phyloP scores from a whole-genome alignment of 352 stramenopile species.

The Phytophthora hibernalis region DNA sequence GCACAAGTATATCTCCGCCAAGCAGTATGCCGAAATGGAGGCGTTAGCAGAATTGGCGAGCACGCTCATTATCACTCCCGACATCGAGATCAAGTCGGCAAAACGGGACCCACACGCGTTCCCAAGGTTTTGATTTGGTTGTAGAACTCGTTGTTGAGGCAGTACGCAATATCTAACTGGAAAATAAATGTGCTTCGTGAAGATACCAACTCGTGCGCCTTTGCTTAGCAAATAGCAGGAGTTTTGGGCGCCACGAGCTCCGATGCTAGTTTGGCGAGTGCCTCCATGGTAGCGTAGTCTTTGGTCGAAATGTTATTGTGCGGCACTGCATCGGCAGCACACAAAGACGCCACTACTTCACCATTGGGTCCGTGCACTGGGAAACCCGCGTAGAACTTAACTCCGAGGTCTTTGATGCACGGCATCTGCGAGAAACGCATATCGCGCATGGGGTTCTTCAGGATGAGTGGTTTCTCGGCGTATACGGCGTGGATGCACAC shows the following conservation, averaged over 20 bases:
- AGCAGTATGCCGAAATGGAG: constrained; percentile 82
- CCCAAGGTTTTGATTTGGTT: constrained; percentile 3
- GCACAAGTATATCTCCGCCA: constrained; percentile 72
- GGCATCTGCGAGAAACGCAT: constrained; percentile 74
- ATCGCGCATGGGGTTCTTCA: constrained; percentile 75
- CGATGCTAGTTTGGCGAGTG: constrained; percentile 57
- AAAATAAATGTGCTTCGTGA: constrained; percentile 16
- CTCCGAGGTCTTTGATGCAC: constrained; percentile 48
- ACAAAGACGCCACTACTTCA: constrained; percentile 63
- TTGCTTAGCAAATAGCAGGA: constrained; percentile 10
- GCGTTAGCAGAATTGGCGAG: constrained; percentile 57
- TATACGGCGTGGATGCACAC: constrained; percentile 68
- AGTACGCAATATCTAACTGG: constrained; percentile 31
- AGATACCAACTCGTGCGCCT: background rate
- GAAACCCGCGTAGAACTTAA: constrained; percentile 83
- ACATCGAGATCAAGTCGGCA: constrained; percentile 23
- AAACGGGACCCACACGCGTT: constrained; percentile 22
- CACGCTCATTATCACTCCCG: constrained; percentile 43
- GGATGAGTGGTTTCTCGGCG: constrained; percentile 62
- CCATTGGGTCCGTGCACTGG: constrained; percentile 55
- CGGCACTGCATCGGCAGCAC: constrained; percentile 45
- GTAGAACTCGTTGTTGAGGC: constrained; percentile 4
- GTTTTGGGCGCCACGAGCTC: constrained; percentile 44
- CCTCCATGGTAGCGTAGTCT: constrained; percentile 81
- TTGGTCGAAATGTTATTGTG: constrained; percentile 74